Evolutionary conservation across 106 monocot species (phyloP).

Genomic region (Acanthochlamys bracteata): DNA sequence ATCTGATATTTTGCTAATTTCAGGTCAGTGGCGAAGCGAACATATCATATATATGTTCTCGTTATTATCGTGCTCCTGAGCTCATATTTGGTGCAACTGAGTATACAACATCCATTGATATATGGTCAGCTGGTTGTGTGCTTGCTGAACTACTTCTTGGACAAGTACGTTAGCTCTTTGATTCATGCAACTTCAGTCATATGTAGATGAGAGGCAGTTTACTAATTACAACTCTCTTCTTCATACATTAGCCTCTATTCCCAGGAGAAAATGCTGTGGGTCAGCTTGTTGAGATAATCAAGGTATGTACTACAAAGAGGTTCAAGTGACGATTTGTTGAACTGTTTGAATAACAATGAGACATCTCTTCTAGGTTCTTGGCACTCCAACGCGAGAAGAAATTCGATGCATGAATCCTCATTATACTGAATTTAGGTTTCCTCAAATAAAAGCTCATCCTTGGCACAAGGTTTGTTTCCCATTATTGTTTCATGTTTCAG

Average conservation of each 20-base stretch:
- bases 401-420: conserved; percentile 83
- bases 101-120: conserved; percentile 46
- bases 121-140: conserved; percentile 58
- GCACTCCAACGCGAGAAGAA: conserved; percentile 77
- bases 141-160: conserved; percentile 56
- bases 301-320: conserved; percentile 32
- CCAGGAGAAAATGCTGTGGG: conserved; percentile 65
- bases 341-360: not conserved
- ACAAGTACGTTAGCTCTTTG: conserved; percentile 17
- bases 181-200: not conserved
- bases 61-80: conserved; percentile 56
- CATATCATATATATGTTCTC: conserved; percentile 61
- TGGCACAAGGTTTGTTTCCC: conserved; percentile 61
- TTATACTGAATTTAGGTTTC: conserved; percentile 69
- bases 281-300: conserved; percentile 77
- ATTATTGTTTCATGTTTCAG: not conserved
- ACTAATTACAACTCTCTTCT: not conserved
- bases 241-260: conserved; percentile 43
- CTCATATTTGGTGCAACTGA: conserved; percentile 47
- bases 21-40: conserved; percentile 52
- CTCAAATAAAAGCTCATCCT: conserved; percentile 73
- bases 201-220: not conserved
- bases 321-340: not conserved
- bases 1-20: conserved; percentile 1
- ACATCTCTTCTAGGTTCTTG: conserved; percentile 45